phyloP scores from a whole-genome alignment of 495 filamentous ascomycete genomes.

The Penicillium mononematosum region DNA sequence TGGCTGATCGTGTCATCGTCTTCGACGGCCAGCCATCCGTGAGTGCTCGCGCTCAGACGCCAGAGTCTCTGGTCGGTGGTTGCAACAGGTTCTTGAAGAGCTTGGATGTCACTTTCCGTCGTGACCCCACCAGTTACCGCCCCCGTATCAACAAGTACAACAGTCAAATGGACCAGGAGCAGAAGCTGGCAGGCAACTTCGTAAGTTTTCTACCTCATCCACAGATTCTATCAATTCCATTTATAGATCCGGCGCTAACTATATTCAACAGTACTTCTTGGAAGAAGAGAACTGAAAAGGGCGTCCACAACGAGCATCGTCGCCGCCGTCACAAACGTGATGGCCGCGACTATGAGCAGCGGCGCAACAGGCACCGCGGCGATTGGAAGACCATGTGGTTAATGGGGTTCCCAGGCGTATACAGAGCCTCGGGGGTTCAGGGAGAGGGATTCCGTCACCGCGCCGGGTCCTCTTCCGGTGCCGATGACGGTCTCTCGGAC shows the following conservation, averaged over 20 bases:
- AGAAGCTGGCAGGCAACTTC: conserved; percentile 91
- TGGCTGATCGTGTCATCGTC: conserved; percentile 96
- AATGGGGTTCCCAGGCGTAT: conserved; percentile 46
- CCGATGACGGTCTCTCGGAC: conserved; percentile 44
- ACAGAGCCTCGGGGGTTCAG: conserved; percentile 42
- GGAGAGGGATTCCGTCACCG: conserved; percentile 24
- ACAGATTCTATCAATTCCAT: not conserved
- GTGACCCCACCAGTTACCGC: conserved; percentile 92
- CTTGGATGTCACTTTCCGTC: conserved; percentile 95
- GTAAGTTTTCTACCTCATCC: conserved; percentile 40
- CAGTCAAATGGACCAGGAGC: conserved; percentile 94
- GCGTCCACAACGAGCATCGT: conserved; percentile 48
- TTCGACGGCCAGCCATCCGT: conserved; percentile 93
- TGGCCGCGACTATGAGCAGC: conserved; percentile 43
- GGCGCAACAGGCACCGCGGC: conserved; percentile 37
- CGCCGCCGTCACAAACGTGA: conserved; percentile 43
- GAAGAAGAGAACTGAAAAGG: conserved; percentile 83
- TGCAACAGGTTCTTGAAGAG: conserved; percentile 97
- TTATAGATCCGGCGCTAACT: not conserved
- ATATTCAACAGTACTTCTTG: conserved; percentile 69
- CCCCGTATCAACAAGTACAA: conserved; percentile 98
- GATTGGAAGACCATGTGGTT: conserved; percentile 36
- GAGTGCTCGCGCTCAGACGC: conserved; percentile 80
- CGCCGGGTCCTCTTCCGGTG: conserved; percentile 31
- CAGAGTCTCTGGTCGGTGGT: conserved; percentile 88